Evolutionary conservation across 805 yeast genomes (phyloP).

Genomic region (Cyberlindnera mississippiensis): DNA sequence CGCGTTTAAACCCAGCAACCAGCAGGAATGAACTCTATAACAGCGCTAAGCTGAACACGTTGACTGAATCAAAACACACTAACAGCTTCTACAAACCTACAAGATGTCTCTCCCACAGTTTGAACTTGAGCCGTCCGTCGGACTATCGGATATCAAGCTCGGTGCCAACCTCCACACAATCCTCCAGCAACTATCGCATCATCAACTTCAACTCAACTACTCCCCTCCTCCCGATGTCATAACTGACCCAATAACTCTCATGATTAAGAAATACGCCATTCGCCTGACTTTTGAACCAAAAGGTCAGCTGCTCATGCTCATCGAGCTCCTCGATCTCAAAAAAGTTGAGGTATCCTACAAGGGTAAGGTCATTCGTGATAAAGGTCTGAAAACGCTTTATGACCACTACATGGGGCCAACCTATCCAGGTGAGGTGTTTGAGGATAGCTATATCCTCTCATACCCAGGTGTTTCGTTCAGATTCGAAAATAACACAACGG

Average conservation of each 20-base stretch:
- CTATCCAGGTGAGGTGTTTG: conserved; percentile 44
- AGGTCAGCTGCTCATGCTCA: conserved; percentile 12
- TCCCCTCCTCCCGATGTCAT: no score
- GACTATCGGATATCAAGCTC: conserved; percentile 16
- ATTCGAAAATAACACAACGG: conserved; percentile 31
- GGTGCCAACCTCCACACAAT: conserved; percentile 11
- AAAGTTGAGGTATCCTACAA: conserved; percentile 13
- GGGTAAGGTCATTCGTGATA: conserved; percentile 16
- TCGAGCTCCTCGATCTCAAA: conserved; percentile 15
- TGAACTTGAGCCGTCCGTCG: conserved; percentile 9
- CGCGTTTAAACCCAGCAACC: no score
- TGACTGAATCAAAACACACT: no score
- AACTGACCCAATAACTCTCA: conserved; percentile 1
- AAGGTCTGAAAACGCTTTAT: conserved; percentile 42
- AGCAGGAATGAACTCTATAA: no score
- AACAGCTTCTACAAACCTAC: no score
- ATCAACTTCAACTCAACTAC: conserved; percentile 4
- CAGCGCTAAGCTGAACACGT: no score
- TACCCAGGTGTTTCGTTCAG: conserved; percentile 56
- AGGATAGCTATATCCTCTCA: conserved; percentile 33
- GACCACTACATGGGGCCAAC: conserved; percentile 61
- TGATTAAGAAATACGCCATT: conserved; percentile 6
- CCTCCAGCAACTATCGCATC: conserved; percentile 8
- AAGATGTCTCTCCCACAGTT: not conserved
- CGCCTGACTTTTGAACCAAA: conserved; percentile 9